These are phyloP conservation scores for Trichoderma pleuroti DNA, from an alignment of 2,329 filamentous ascomycete genomes.

Conservation along the genomic window DNA sequence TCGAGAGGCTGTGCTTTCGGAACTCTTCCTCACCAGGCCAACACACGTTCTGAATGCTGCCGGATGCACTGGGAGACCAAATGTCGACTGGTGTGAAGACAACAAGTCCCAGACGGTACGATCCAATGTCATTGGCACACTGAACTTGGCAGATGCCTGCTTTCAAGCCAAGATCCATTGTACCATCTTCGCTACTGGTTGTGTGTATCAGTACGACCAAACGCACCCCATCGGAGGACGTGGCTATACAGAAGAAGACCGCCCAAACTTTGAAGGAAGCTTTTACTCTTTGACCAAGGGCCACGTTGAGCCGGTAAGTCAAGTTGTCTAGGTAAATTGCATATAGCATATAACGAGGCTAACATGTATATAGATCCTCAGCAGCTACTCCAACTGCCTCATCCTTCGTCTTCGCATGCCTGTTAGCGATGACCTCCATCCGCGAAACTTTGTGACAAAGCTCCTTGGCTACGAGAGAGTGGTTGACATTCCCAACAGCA, in stretches of 20 bases:
- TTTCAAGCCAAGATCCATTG: constrained; percentile 56
- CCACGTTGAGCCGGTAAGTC: constrained; percentile 51
- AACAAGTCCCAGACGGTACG: constrained; percentile 65
- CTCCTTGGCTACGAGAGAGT: constrained; percentile 62
- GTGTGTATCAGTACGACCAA: constrained; percentile 63
- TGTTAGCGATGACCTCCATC: constrained; percentile 63
- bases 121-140: constrained; percentile 62
- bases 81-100: constrained; percentile 70
- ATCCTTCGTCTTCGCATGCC: constrained; percentile 67
- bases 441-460: constrained; percentile 67
- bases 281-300: constrained; percentile 68
- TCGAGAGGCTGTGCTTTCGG: constrained; percentile 52
- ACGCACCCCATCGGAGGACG: constrained; percentile 56
- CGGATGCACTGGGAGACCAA: constrained; percentile 63
- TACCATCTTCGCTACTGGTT: constrained; percentile 65
- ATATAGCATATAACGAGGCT: neutral
- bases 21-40: constrained; percentile 57
- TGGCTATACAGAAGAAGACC: constrained; percentile 60
- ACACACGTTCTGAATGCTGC: constrained; percentile 66
- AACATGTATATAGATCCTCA: constrained; percentile 49
- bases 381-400: constrained; percentile 58
- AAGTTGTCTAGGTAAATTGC: neutral
- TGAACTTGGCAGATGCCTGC: constrained; percentile 62
- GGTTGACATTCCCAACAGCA: constrained; percentile 66
- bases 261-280: constrained; percentile 62